Percentiles rank a stretch among this genome's conserved stretches.
Evolutionary conservation across 1,284 basidiomycete genomes (phyloP).

Genomic region (Cryptococcus amylolentus): DNA sequence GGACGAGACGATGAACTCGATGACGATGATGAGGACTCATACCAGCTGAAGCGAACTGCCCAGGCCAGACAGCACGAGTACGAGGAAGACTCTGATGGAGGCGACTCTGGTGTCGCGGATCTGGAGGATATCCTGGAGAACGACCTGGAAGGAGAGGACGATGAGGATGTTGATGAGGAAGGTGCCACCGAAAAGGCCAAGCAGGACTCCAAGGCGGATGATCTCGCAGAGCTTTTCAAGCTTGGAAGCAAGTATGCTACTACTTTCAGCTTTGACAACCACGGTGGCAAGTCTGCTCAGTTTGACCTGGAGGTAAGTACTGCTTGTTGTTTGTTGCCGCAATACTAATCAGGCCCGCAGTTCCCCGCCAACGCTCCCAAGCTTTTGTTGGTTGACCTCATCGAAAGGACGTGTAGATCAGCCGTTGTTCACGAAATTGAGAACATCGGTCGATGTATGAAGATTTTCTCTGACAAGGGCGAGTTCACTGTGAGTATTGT

Average conservation of each 20-base stretch:
- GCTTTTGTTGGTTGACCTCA: constrained; percentile 82
- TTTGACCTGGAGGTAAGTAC: constrained; percentile 74
- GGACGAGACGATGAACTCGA: constrained; percentile 59
- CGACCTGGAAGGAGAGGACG: constrained; percentile 52
- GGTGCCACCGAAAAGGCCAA: constrained; percentile 55
- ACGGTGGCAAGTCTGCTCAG: constrained; percentile 61
- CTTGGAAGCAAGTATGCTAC: constrained; percentile 53
- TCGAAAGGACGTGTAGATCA: constrained; percentile 77
- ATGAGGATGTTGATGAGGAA: constrained; percentile 47
- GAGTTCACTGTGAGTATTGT: constrained; percentile 38
- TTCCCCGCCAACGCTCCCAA: constrained; percentile 67
- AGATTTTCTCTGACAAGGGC: constrained; percentile 50
- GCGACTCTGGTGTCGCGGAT: constrained; percentile 58
- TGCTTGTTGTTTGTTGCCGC: not conserved
- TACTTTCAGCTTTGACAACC: constrained; percentile 67
- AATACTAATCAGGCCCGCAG: constrained; percentile 21
- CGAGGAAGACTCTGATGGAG: constrained; percentile 56
- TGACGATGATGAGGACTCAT: constrained; percentile 67
- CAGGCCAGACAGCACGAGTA: constrained; percentile 70
- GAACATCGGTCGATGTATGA: constrained; percentile 65
- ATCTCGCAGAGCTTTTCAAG: constrained; percentile 54
- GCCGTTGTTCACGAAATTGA: constrained; percentile 85
- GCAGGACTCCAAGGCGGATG: constrained; percentile 44
- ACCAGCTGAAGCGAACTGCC: constrained; percentile 59
- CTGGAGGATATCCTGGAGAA: constrained; percentile 64